Base-by-base conservation (phyloP, 257 asterid species). In the Oldenlandia corymbosa region DNA sequence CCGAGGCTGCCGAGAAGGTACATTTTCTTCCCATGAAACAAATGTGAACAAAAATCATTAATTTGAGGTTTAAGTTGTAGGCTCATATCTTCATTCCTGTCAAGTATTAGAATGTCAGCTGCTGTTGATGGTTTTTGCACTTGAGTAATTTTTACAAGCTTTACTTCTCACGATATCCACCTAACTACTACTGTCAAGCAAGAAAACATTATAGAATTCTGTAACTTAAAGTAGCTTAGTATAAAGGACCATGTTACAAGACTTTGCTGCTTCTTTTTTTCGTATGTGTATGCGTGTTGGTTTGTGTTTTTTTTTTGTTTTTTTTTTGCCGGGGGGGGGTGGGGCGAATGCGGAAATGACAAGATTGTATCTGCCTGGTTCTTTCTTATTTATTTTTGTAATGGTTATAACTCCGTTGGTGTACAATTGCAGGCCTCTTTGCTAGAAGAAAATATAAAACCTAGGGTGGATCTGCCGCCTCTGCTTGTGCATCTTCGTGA, bases 1-100 rank as follows among this genome's bases (percentile, higher is more conserved):
- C 82, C 51, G 96, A 84, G 73, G 96, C 99, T 77, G 94, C 94
- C 42, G 88, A 90, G 72, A 79, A 90, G 99, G 98, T 91, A 41
- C 28, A 26, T 30, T 65, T 32, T 32, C 60, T 37, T 65, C 63
- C 39, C 31, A 8, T 58, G 54, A 16, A 64, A 32, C 24, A n/a
- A n/a, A n/a, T n/a, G n/a, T n/a, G n/a, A n/a, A n/a, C n/a, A n/a
- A n/a, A n/a, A n/a, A n/a, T n/a, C n/a, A n/a, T n/a, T n/a, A n/a
- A n/a, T n/a, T n/a, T n/a, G n/a, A n/a, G n/a, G n/a, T n/a, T n/a
- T n/a, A n/a, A n/a, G 50, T 6, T 58, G 48, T 37, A 59, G 48
- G 13, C 30, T 59, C 63, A 34, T n/a, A 34, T 16, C 20, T 24
- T 12, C 34, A 20, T 24, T 58, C 16, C 31, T 58, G n/a, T 30